These are phyloP conservation scores for Paraglomus occultum DNA, from an alignment of 192 early-diverging fungal genomes.

Conservation along the genomic window DNA sequence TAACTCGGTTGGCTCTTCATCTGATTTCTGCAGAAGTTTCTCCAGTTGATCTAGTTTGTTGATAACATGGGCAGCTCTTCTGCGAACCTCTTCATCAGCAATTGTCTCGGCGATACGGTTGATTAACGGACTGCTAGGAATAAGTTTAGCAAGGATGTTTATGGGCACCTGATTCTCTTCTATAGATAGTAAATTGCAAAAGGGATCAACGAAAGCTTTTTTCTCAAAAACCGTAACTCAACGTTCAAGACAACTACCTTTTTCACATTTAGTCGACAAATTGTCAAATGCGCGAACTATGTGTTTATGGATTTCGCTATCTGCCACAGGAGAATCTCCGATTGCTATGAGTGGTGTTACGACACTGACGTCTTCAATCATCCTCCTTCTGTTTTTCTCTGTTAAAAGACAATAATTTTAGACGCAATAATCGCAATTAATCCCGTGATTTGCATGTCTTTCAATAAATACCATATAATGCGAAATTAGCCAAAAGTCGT, in stretches of 20 bases:
- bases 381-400: constrained; percentile 38
- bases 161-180: neutral
- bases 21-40: no score
- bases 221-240: constrained; percentile 36
- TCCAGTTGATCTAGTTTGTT: constrained; percentile 9
- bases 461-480: constrained; percentile 46
- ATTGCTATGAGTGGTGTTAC: constrained; percentile 35
- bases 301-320: constrained; percentile 52
- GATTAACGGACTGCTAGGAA: constrained; percentile 38
- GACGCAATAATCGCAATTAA: neutral
- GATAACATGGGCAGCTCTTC: constrained; percentile 39
- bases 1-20: no score
- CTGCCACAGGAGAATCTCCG: constrained; percentile 36
- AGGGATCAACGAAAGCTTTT: neutral
- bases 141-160: constrained; percentile 3
- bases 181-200: neutral
- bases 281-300: constrained; percentile 58
- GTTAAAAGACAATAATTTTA: neutral
- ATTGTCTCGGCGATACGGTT: constrained; percentile 39
- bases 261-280: constrained; percentile 42
- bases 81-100: constrained; percentile 41
- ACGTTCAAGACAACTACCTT: constrained; percentile 30
- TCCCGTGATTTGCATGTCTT: neutral
- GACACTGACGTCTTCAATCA: constrained; percentile 26
- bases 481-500: constrained; percentile 52